Evolutionary conservation across 768 basidiomycete species (phyloP).

Genomic region (Mycena rosella): DNA sequence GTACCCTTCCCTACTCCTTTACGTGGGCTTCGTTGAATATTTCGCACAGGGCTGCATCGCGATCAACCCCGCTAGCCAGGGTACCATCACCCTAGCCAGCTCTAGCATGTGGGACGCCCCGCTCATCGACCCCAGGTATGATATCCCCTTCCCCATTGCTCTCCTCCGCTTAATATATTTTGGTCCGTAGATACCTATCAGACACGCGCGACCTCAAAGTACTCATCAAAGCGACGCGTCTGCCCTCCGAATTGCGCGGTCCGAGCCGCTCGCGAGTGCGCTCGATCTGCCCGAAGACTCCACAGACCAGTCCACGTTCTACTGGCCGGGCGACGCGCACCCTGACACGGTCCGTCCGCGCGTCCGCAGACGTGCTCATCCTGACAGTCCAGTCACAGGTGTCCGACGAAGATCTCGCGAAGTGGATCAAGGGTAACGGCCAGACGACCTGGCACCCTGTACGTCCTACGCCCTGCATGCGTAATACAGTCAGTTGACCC

Average conservation of each 20-base stretch:
- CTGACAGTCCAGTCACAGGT: background rate
- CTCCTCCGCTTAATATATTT: too few species aligned
- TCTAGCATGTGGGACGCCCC: slow-evolving; percentile 21
- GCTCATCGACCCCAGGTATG: slow-evolving; percentile 33
- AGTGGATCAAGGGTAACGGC: slow-evolving; percentile 31
- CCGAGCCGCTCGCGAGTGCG: slow-evolving; percentile 24
- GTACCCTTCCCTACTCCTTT: background rate
- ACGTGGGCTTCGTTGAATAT: background rate
- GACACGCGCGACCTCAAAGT: slow-evolving; percentile 35
- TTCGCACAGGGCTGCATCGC: slow-evolving; percentile 16
- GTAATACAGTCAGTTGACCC: too few species aligned
- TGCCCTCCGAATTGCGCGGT: slow-evolving; percentile 39
- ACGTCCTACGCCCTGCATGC: too few species aligned
- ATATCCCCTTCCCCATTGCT: background rate
- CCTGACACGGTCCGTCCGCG: slow-evolving; percentile 26
- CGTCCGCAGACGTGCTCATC: background rate
- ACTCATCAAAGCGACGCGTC: slow-evolving; percentile 36
- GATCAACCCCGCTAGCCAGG: slow-evolving; percentile 20
- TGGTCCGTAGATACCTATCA: slow-evolving; percentile 35
- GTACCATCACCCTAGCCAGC: slow-evolving; percentile 22
- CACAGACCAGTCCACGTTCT: slow-evolving; percentile 29
- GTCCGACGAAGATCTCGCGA: slow-evolving; percentile 16
- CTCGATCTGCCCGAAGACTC: slow-evolving; percentile 26
- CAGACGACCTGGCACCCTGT: slow-evolving; percentile 35
- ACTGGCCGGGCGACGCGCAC: slow-evolving; percentile 40